These are phyloP conservation scores for Diaporthe sp. DNA, from an alignment of 2,329 filamentous ascomycete species.

Conservation along the genomic window DNA sequence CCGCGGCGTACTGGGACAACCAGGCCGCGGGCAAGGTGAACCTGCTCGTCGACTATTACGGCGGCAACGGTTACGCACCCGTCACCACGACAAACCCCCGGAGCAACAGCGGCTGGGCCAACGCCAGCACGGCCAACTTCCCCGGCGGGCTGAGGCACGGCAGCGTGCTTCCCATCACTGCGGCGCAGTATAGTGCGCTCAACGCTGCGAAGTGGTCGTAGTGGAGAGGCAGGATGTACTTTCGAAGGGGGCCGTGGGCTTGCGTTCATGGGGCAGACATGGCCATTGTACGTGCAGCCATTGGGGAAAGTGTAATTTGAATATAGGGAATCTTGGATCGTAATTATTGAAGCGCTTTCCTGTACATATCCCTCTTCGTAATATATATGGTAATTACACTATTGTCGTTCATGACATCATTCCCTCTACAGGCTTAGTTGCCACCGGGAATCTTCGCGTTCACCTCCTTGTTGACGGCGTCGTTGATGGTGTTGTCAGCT, in stretches of 20 bases:
- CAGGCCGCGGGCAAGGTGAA: slow-evolving; percentile 55
- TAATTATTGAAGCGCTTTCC: slow-evolving; percentile 20
- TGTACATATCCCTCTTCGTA: not conserved
- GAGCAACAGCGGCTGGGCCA: slow-evolving; percentile 60
- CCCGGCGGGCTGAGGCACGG: slow-evolving; percentile 65
- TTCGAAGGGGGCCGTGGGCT: not conserved
- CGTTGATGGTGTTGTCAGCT: slow-evolving; percentile 38
- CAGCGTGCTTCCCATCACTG: slow-evolving; percentile 62
- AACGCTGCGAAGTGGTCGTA: slow-evolving; percentile 44
- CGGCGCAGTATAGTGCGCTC: slow-evolving; percentile 58
- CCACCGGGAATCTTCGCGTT: slow-evolving; percentile 44
- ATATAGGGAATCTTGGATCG: not conserved
- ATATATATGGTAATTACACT: not conserved
- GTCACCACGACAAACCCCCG: slow-evolving; percentile 60
- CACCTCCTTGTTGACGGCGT: slow-evolving; percentile 42
- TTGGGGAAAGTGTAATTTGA: too few species aligned
- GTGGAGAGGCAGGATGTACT: slow-evolving; percentile 42
- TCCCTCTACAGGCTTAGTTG: slow-evolving; percentile 32
- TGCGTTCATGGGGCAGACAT: too few species aligned
- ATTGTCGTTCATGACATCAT: not conserved
- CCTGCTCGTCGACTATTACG: slow-evolving; percentile 64
- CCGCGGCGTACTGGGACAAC: slow-evolving; percentile 61
- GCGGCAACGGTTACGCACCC: slow-evolving; percentile 62
- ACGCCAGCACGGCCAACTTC: slow-evolving; percentile 57
- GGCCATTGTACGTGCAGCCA: not conserved